Percentiles rank a stretch among this genome's conserved stretches.
Conservation (phyloP, 169 alveolate genomes). For the Ichthyophthirius multifiliis region DNA sequence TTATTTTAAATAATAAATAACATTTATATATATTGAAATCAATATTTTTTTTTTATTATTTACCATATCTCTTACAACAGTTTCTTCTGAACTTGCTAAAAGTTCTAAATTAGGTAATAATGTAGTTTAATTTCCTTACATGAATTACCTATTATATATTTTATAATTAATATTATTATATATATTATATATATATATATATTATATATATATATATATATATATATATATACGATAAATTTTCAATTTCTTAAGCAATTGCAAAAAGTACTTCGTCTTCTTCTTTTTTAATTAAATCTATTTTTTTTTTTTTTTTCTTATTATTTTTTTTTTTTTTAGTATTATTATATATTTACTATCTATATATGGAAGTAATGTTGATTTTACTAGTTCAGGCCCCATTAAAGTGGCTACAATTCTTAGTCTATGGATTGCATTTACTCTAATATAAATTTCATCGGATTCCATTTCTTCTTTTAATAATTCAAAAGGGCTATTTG, state of each 20-base stretch:
- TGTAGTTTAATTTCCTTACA: conserved; percentile 37
- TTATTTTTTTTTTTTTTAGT: neutral
- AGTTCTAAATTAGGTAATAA: conserved; percentile 59
- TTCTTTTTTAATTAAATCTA: conserved; percentile 55
- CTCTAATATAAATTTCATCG: conserved; percentile 74
- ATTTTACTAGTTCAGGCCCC: conserved; percentile 52
- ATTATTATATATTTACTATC: conserved; percentile 24
- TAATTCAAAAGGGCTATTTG: conserved; percentile 67
- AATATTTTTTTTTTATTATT: neutral
- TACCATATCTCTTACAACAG: conserved; percentile 79
- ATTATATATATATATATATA: too few relatives aligned
- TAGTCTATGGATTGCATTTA: conserved; percentile 76
- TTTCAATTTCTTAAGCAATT: conserved; percentile 74
- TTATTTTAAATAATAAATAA: neutral
- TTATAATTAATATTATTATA: neutral
- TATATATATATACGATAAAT: conserved; percentile 45
- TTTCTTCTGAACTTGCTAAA: conserved; percentile 75
- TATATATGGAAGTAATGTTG: conserved; percentile 60
- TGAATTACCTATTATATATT: conserved; percentile 27
- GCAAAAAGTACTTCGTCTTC: conserved; percentile 83
- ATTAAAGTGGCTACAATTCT: conserved; percentile 58
- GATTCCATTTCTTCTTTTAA: conserved; percentile 71
- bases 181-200: too few relatives aligned
- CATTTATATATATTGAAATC: neutral
- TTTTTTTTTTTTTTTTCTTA: neutral